Evolutionary conservation across 305 asterid species (phyloP).

Genomic region (Fraxinus ornus): DNA sequence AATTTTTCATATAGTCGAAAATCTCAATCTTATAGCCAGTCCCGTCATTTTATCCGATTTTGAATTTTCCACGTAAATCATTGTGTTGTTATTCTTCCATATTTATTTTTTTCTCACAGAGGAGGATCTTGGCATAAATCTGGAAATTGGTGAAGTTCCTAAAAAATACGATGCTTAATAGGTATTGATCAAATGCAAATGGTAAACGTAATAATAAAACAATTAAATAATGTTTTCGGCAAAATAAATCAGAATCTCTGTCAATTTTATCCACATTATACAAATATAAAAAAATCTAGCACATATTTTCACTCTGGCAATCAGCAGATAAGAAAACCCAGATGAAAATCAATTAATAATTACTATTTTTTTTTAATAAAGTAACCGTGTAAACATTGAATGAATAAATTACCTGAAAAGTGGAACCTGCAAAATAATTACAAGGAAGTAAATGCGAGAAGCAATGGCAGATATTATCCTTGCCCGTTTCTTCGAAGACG

Average conservation of each 20-base stretch:
- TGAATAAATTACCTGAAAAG: slow-evolving; percentile 55
- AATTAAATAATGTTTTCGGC: neutral
- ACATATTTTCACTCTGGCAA: neutral
- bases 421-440: slow-evolving; percentile 63
- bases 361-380: neutral
- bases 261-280: neutral
- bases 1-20: neutral
- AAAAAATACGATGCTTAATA: neutral
- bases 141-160: neutral
- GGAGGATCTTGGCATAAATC: neutral
- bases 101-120: neutral
- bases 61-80: neutral
- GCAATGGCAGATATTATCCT: slow-evolving; percentile 40
- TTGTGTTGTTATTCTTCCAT: neutral
- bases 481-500: slow-evolving; percentile 60
- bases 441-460: slow-evolving; percentile 42
- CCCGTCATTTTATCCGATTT: neutral
- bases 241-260: neutral
- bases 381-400: neutral
- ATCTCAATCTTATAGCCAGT: neutral
- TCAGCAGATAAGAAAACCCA: neutral
- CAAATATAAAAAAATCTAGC: neutral
- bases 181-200: neutral
- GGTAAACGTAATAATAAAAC: neutral
- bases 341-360: neutral